phyloP scores from a whole-genome alignment of 352 stramenopile genomes.

The Pythium dissimile region DNA sequence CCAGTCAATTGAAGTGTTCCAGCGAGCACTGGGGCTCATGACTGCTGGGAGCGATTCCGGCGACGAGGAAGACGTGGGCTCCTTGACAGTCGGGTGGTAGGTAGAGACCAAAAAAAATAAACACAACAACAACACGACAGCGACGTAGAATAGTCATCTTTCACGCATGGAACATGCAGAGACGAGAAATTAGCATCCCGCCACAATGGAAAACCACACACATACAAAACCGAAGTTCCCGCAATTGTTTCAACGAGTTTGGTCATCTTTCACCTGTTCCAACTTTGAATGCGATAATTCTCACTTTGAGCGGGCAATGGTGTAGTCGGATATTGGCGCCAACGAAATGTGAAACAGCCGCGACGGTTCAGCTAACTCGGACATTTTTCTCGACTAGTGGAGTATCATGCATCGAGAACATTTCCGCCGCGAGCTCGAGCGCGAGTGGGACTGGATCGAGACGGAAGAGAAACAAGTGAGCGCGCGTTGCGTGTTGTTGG shows the following conservation, averaged over 20 bases:
- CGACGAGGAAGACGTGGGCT: slow-evolving; percentile 67
- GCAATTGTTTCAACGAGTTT: too few species aligned
- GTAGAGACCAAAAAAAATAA: background rate
- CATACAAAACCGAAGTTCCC: too few species aligned
- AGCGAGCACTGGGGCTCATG: slow-evolving; percentile 69
- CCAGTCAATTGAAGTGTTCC: slow-evolving; percentile 71
- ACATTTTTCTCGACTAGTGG: too few species aligned
- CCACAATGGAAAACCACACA: too few species aligned
- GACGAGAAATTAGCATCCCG: too few species aligned
- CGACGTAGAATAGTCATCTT: too few species aligned
- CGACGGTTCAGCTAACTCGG: background rate
- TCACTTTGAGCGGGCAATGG: background rate
- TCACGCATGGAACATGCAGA: too few species aligned
- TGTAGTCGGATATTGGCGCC: background rate
- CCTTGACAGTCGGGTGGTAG: slow-evolving; percentile 79
- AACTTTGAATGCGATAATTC: too few species aligned
- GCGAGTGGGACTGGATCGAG: slow-evolving; percentile 56
- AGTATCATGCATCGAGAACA: slow-evolving; percentile 50
- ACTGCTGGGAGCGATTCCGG: slow-evolving; percentile 64
- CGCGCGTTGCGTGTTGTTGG: background rate
- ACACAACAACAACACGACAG: background rate
- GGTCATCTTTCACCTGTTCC: too few species aligned
- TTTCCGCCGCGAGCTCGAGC: slow-evolving; percentile 53
- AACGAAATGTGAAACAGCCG: background rate
- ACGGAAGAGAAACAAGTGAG: slow-evolving; percentile 58